Evolutionary conservation across 2,329 filamentous ascomycete species (phyloP).

Genomic region (Trichoderma atrobrunneum): DNA sequence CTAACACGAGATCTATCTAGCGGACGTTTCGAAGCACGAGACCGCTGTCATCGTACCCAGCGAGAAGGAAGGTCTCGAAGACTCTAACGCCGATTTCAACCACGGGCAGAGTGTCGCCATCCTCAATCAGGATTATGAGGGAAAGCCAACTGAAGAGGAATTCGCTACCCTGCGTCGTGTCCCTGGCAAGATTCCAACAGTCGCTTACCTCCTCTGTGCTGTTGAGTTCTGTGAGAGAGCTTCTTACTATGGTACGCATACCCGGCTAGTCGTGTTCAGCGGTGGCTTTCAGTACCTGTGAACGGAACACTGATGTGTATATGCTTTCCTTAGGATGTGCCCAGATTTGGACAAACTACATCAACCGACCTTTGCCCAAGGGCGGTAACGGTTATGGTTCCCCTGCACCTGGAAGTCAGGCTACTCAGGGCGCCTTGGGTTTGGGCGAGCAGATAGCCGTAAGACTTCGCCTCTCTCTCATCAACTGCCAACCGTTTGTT

Average conservation of each 20-base stretch:
- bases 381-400: conserved; percentile 40
- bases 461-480: neutral
- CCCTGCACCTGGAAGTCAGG: conserved; percentile 34
- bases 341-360: neutral
- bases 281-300: neutral
- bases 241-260: conserved; percentile 52
- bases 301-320: neutral
- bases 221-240: conserved; percentile 61
- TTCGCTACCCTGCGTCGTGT: conserved; percentile 51
- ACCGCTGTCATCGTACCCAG: neutral
- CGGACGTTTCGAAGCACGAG: neutral
- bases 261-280: conserved; percentile 41
- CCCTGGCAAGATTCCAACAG: conserved; percentile 48
- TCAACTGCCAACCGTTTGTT: neutral
- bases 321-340: neutral
- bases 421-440: conserved; percentile 57
- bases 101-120: neutral
- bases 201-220: conserved; percentile 56
- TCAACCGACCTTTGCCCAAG: conserved; percentile 44
- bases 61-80: neutral
- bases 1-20: neutral
- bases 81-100: neutral
- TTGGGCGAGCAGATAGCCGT: conserved; percentile 40
- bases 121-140: neutral
- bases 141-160: conserved; percentile 53